phyloP scores from a whole-genome alignment of 179 eudicot species.

The Beta corolliflora region DNA sequence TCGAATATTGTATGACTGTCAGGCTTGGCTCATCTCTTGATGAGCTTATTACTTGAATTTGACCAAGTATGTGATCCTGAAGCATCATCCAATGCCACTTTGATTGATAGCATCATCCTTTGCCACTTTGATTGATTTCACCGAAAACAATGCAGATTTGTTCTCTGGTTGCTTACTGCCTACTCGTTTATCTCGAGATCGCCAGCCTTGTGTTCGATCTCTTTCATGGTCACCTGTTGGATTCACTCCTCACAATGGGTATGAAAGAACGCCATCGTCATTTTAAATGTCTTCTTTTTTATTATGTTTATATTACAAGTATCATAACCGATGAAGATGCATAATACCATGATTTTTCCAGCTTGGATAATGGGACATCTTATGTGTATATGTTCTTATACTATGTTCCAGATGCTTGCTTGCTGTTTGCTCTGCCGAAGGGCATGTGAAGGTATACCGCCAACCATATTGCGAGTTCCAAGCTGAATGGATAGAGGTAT shows the following conservation, averaged over 20 bases:
- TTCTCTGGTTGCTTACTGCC: constrained; percentile 64
- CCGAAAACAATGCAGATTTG: constrained; percentile 48
- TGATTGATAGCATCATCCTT: not conserved
- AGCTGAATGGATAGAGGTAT: constrained; percentile 92
- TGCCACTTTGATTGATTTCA: not conserved
- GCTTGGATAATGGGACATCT: constrained; percentile 1
- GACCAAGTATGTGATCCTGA: not conserved
- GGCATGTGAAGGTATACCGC: constrained; percentile 77
- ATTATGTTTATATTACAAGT: not conserved
- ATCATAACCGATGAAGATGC: not conserved
- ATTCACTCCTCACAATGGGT: constrained; percentile 74
- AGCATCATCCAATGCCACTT: not conserved
- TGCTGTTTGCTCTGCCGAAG: constrained; percentile 81
- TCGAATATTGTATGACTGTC: not conserved
- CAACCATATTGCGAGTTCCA: constrained; percentile 76
- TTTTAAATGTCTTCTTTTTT: not conserved
- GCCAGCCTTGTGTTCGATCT: constrained; percentile 71
- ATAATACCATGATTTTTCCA: not conserved
- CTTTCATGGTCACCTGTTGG: constrained; percentile 92
- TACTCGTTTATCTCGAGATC: constrained; percentile 60
- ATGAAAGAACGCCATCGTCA: constrained; percentile 2
- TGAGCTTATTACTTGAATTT: not conserved
- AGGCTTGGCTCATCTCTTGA: not conserved
- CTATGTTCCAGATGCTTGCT: constrained; percentile 70
- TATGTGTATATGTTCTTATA: not conserved